Conservation (phyloP, 495 filamentous ascomycete genomes). For the Cairneyella variabilis region DNA sequence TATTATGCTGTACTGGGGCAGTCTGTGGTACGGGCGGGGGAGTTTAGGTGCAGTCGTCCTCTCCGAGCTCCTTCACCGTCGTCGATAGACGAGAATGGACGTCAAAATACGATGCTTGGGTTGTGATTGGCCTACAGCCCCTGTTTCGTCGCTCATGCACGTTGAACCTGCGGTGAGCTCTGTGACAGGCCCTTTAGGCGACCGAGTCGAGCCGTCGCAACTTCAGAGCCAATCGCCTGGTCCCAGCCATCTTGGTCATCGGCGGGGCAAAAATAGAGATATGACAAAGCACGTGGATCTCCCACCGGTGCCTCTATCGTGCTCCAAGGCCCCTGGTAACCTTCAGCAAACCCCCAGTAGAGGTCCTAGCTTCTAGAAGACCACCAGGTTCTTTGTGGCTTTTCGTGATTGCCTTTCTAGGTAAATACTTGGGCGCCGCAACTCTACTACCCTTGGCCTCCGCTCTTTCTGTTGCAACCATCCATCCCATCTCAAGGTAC, state of each 20-base stretch:
- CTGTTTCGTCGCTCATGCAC: not conserved
- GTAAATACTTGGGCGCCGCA: too few species aligned
- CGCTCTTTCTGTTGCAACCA: too few species aligned
- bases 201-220: conserved; percentile 2
- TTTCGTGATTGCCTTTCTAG: too few species aligned
- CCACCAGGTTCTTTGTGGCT: too few species aligned
- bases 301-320: not conserved
- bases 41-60: not conserved
- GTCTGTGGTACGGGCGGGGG: not conserved
- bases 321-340: too few species aligned
- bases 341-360: too few species aligned
- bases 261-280: conserved; percentile 25
- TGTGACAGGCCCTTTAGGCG: not conserved
- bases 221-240: not conserved
- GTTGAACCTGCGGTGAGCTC: conserved; percentile 12
- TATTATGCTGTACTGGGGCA: not conserved
- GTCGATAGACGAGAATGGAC: not conserved
- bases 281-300: conserved; percentile 27
- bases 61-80: conserved; percentile 14
- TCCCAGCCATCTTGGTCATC: conserved; percentile 18
- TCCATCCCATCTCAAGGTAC: too few species aligned
- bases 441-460: too few species aligned
- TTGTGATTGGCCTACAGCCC: conserved; percentile 9
- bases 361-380: not conserved
- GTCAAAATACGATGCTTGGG: conserved; percentile 11